A percentile compares a stretch with the other conserved stretches of the same genome.
These are phyloP conservation scores for Tricholoma flavovirens DNA, from an alignment of 768 basidiomycete species.

Conservation along the genomic window DNA sequence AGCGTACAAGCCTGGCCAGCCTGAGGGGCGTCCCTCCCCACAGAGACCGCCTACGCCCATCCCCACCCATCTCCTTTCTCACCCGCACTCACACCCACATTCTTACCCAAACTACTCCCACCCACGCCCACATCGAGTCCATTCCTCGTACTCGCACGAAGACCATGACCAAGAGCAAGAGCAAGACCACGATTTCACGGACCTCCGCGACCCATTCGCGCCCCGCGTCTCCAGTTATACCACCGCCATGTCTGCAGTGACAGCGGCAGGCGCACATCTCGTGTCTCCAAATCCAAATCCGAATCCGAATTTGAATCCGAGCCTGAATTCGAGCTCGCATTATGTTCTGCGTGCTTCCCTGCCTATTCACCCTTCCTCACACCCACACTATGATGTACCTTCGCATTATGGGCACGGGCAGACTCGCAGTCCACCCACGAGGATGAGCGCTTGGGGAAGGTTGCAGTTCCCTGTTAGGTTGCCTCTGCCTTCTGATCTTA, in stretches of 20 bases:
- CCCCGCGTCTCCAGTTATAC: neutral
- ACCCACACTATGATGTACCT: neutral
- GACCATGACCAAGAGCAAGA: neutral
- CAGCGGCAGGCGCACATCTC: neutral
- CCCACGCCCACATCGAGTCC: neutral
- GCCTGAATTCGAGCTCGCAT: too few species aligned
- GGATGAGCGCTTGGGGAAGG: constrained; percentile 2
- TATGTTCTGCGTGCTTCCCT: neutral
- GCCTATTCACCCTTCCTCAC: neutral
- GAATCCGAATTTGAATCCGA: too few species aligned
- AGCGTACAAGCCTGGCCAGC: too few species aligned
- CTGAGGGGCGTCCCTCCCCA: neutral
- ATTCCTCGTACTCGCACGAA: neutral
- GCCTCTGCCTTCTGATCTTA: neutral
- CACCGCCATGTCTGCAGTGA: too few species aligned
- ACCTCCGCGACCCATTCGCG: constrained; percentile 1
- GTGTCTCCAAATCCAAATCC: neutral
- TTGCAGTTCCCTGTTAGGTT: neutral
- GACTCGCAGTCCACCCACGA: neutral
- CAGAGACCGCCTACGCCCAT: neutral
- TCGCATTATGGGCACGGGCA: neutral
- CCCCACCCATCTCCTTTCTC: neutral
- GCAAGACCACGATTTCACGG: neutral
- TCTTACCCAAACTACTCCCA: neutral
- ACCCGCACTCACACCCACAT: neutral